phyloP scores from a whole-genome alignment of 2,329 filamentous ascomycete genomes.

The Penicillium hesseltinei region DNA sequence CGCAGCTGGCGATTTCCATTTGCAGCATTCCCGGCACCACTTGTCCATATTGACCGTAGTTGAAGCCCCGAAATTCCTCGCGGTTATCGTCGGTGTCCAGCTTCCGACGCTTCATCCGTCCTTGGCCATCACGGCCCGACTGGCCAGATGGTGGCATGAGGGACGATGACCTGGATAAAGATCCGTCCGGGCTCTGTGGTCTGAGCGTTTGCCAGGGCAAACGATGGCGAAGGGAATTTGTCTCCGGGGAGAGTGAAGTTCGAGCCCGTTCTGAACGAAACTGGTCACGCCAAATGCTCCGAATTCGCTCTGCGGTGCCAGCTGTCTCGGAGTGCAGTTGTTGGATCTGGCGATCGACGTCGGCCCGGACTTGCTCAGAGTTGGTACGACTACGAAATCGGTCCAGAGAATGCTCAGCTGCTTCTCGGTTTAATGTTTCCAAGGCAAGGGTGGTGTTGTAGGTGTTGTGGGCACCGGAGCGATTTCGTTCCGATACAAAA shows the following conservation, averaged over 20 bases:
- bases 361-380: conserved; percentile 27
- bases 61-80: conserved; percentile 56
- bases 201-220: conserved; percentile 15
- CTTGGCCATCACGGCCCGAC: conserved; percentile 40
- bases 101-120: conserved; percentile 65
- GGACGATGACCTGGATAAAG: conserved; percentile 20
- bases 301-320: conserved; percentile 11
- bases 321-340: conserved; percentile 16
- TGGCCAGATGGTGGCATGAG: conserved; percentile 28
- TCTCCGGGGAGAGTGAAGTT: conserved; percentile 12
- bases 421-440: conserved; percentile 42
- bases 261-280: conserved; percentile 14
- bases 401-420: conserved; percentile 32
- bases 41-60: conserved; percentile 84
- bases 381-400: conserved; percentile 25
- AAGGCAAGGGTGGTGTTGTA: conserved; percentile 34
- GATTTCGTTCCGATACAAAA: conserved; percentile 39
- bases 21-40: conserved; percentile 76
- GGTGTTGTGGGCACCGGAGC: conserved; percentile 28
- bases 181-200: conserved; percentile 24
- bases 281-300: conserved; percentile 14
- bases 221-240: neutral
- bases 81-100: conserved; percentile 62
- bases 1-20: conserved; percentile 88
- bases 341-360: conserved; percentile 28